Base-by-base conservation (phyloP, 2,329 filamentous ascomycete species). In the Pseudonectria foliicola region DNA sequence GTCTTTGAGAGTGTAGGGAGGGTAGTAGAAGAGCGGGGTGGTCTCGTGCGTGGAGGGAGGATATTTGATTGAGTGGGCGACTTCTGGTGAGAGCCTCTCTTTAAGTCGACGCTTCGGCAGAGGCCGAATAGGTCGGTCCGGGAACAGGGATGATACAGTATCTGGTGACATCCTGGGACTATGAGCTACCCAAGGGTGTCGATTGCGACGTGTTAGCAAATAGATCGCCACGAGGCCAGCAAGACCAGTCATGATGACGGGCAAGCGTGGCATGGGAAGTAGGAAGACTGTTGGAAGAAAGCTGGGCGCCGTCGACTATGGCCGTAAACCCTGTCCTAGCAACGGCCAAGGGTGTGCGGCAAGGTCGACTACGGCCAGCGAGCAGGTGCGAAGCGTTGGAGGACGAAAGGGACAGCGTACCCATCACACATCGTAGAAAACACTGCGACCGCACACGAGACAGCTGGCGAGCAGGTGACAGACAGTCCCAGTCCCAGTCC, bases 61-160 rank as follows among this genome's bases (percentile, higher is more conserved):
- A 51, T 87, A 95, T 49, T 81, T 73, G 50, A 95, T 92, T 21
- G 82, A 77, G 34, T 83, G 81, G 37, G 85, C 87, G 50, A 85
- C 80, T 59, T 94, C 86, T 40, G 85, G 82, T 23, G 90, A 89
- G 34, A 98, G 71, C 37, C 86, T 80, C 57, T 92, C 88, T 52
- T 89, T 85, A 35, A 98, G 73, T 45, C 85, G 82, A 53, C 88
- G 83, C 64, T 85, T 92, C 28, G 92, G 92, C 41, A 98, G 68
- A 37, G 92, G 92, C 56, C 88, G 82, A 58, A 98, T 98, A 42
- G 90, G 84, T 61, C 92, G 82, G 57, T 94, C 85, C 47, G 87
- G 87, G 58, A 85, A 94, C 53, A 86, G 71, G 40, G 84, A 78
- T 40, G 87, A 92, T 45, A 80, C 73, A 39, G 83, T 82, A 68